Conservation (phyloP, 768 basidiomycete genomes). For the Phylloporus scabripes region DNA sequence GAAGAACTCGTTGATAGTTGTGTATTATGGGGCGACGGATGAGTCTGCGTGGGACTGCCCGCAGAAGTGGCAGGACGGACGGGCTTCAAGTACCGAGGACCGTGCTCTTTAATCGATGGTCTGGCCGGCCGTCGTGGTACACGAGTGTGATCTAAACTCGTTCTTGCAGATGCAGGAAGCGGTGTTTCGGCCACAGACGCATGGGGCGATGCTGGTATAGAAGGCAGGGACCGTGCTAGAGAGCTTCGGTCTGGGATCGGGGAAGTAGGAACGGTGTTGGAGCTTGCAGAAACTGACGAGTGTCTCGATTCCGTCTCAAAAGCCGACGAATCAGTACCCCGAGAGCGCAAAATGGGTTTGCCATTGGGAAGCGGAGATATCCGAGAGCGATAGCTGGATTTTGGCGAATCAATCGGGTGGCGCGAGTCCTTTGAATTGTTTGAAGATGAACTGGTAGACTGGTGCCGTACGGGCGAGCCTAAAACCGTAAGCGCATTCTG, state of each 20-base stretch:
- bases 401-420: slow-evolving; percentile 16
- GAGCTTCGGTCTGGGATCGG: slow-evolving; percentile 5
- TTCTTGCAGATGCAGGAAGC: slow-evolving; percentile 15
- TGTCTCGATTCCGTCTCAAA: slow-evolving; percentile 19
- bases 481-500: slow-evolving; percentile 8
- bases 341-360: slow-evolving; percentile 7
- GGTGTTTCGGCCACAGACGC: slow-evolving; percentile 13
- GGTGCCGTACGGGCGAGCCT: slow-evolving; percentile 19
- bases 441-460: slow-evolving; percentile 18
- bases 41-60: slow-evolving; percentile 18
- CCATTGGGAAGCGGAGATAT: slow-evolving; percentile 12
- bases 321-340: neutral
- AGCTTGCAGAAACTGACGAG: slow-evolving; percentile 17
- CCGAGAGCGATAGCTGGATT: slow-evolving; percentile 1
- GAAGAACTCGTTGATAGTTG: neutral
- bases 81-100: neutral
- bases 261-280: slow-evolving; percentile 7
- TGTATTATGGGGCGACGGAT: neutral
- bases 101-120: slow-evolving; percentile 1
- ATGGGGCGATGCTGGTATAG: slow-evolving; percentile 30
- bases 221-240: slow-evolving; percentile 17
- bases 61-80: slow-evolving; percentile 39
- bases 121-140: slow-evolving; percentile 9
- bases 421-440: slow-evolving; percentile 26
- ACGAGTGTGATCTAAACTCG: slow-evolving; percentile 16